Evolutionary conservation across 768 basidiomycete species (phyloP).

Genomic region (Suillus luteus): DNA sequence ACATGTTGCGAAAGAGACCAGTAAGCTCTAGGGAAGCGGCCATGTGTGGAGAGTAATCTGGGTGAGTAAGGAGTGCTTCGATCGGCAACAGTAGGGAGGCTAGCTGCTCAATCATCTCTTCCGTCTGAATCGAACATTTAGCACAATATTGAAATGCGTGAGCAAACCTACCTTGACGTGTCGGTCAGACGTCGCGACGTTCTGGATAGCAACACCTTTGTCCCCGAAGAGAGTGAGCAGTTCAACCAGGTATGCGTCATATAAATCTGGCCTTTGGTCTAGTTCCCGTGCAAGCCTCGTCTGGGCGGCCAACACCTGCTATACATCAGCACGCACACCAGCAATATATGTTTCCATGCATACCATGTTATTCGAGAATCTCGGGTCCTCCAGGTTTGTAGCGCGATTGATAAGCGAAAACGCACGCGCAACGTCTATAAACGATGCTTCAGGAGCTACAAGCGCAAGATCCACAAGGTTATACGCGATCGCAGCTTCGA

Average conservation of each 20-base stretch:
- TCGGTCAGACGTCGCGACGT: slow-evolving; percentile 65
- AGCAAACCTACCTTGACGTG: slow-evolving; percentile 57
- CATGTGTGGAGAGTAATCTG: slow-evolving; percentile 62
- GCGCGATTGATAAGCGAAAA: slow-evolving; percentile 86
- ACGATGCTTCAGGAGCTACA: slow-evolving; percentile 71
- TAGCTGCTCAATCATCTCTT: slow-evolving; percentile 84
- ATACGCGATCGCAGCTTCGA: slow-evolving; percentile 89
- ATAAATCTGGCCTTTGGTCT: slow-evolving; percentile 71
- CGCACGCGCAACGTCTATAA: slow-evolving; percentile 79
- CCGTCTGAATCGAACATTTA: slow-evolving; percentile 48
- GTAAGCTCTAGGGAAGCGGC: slow-evolving; percentile 61
- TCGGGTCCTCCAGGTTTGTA: slow-evolving; percentile 85
- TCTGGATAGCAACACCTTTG: slow-evolving; percentile 90
- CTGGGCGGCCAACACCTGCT: slow-evolving; percentile 84
- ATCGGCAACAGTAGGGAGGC: slow-evolving; percentile 89
- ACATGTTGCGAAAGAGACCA: slow-evolving; percentile 85
- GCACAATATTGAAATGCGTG: background rate
- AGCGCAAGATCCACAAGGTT: slow-evolving; percentile 91
- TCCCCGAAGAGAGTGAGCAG: slow-evolving; percentile 85
- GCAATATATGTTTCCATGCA: background rate
- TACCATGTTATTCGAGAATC: slow-evolving; percentile 90
- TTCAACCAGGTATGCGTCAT: slow-evolving; percentile 80
- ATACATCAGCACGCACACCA: background rate
- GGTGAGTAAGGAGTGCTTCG: slow-evolving; percentile 78
- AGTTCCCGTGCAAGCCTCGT: slow-evolving; percentile 86